Conservation (phyloP, 208 protist genomes). For the Leishmania tropica region DNA sequence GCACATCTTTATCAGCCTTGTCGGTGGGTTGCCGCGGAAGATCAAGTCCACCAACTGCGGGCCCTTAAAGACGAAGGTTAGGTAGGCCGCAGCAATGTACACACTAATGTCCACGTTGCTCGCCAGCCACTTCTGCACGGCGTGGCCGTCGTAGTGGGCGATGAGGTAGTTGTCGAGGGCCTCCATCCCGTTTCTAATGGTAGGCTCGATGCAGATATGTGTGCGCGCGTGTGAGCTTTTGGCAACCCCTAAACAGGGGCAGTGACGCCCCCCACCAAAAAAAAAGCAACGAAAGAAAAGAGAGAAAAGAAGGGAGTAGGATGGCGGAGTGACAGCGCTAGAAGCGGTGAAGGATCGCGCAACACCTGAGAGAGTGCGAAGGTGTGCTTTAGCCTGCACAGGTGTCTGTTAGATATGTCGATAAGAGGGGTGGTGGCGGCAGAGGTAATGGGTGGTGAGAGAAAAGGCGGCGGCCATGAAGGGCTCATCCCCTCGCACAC, state of each 20-base stretch:
- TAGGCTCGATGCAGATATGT: background rate
- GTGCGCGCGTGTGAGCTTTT: background rate
- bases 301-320: background rate
- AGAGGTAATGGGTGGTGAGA: too few relatives aligned
- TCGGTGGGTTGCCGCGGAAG: constrained; percentile 41
- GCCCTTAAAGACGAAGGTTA: constrained; percentile 46
- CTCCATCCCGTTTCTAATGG: constrained; percentile 19
- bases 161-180: constrained; percentile 33
- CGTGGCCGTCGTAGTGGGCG: constrained; percentile 32
- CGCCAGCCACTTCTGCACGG: constrained; percentile 28
- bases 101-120: constrained; percentile 41
- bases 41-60: constrained; percentile 34
- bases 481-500: background rate
- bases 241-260: background rate
- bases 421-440: background rate
- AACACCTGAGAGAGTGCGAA: too few relatives aligned
- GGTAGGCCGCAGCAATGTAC: constrained; percentile 46
- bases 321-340: too few relatives aligned
- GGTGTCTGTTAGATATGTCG: too few relatives aligned
- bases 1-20: constrained; percentile 40
- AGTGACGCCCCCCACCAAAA: background rate
- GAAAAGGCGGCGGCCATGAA: background rate
- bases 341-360: too few relatives aligned
- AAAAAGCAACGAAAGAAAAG: background rate
- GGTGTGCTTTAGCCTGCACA: too few relatives aligned